phyloP scores from a whole-genome alignment of 495 filamentous ascomycete genomes.

The Penicillium ochrochloron region DNA sequence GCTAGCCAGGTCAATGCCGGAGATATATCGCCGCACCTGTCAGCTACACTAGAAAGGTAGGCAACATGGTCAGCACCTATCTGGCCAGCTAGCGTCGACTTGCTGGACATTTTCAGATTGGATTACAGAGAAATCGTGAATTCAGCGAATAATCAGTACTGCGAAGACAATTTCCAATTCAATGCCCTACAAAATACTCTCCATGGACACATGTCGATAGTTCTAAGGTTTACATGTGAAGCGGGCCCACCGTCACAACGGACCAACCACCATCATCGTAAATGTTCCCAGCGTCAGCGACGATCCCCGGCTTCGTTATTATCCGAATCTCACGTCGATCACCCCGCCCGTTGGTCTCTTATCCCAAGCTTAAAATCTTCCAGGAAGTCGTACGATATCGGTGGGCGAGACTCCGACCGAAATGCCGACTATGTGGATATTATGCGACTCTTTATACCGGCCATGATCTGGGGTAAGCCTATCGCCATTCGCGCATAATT shows the following conservation, averaged over 20 bases:
- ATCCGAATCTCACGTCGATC: constrained; percentile 10
- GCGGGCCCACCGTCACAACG: constrained; percentile 1
- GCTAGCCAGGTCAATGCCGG: too few relatives aligned
- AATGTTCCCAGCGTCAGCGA: constrained; percentile 10
- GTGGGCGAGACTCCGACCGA: constrained; percentile 18
- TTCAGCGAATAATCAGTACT: too few relatives aligned
- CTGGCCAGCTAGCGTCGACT: too few relatives aligned
- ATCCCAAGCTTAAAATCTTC: constrained; percentile 12
- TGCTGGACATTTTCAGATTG: too few relatives aligned
- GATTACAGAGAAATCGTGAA: too few relatives aligned
- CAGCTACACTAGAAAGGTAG: too few relatives aligned
- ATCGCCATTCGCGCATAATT: not conserved
- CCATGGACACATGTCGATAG: not conserved
- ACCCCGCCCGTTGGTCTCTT: constrained; percentile 1
- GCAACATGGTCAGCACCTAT: too few relatives aligned
- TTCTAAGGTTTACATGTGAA: constrained; percentile 21
- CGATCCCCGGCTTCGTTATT: constrained; percentile 14
- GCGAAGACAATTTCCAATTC: too few relatives aligned
- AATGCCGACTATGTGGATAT: constrained; percentile 17
- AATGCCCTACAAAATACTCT: not conserved
- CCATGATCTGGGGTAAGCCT: not conserved
- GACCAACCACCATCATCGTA: constrained; percentile 17
- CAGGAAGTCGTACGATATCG: constrained; percentile 28
- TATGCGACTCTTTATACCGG: constrained; percentile 11
- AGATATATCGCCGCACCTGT: too few relatives aligned